A percentile compares a stretch with the other conserved stretches of the same genome.
Conservation (phyloP, 177 flowering plant species). For the Telopea speciosissima region DNA sequence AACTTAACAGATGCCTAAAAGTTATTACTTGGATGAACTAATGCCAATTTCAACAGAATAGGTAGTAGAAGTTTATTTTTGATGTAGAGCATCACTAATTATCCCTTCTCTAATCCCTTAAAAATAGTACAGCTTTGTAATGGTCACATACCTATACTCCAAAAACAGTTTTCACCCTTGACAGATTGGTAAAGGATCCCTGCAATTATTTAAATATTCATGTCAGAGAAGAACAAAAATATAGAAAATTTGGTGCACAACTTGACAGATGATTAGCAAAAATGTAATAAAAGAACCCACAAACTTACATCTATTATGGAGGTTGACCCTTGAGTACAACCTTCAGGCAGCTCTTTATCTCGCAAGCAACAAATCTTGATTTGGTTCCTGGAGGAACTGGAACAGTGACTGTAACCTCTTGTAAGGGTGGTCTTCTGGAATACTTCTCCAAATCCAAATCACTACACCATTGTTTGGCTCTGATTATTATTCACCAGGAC, state of each 20-base stretch:
- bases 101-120: neutral
- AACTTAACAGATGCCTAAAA: too few species aligned
- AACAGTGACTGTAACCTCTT: slow-evolving; percentile 54
- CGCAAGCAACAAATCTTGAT: slow-evolving; percentile 56
- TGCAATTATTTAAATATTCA: slow-evolving; percentile 20
- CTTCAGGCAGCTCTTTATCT: slow-evolving; percentile 63
- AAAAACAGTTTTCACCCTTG: slow-evolving; percentile 82
- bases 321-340: slow-evolving; percentile 83
- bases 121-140: too few species aligned
- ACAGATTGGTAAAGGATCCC: slow-evolving; percentile 63
- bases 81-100: too few species aligned
- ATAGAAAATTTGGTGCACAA: too few species aligned
- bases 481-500: slow-evolving; percentile 18
- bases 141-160: slow-evolving; percentile 77
- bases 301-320: slow-evolving; percentile 68
- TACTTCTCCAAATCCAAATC: slow-evolving; percentile 79
- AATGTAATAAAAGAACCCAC: neutral
- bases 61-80: too few species aligned
- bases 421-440: slow-evolving; percentile 68
- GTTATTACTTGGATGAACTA: too few species aligned
- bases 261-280: too few species aligned
- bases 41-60: too few species aligned
- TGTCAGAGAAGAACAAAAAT: neutral
- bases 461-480: slow-evolving; percentile 57
- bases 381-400: slow-evolving; percentile 75